Base-by-base conservation (phyloP, 345 rosid species). In the Carallia brachiata region DNA sequence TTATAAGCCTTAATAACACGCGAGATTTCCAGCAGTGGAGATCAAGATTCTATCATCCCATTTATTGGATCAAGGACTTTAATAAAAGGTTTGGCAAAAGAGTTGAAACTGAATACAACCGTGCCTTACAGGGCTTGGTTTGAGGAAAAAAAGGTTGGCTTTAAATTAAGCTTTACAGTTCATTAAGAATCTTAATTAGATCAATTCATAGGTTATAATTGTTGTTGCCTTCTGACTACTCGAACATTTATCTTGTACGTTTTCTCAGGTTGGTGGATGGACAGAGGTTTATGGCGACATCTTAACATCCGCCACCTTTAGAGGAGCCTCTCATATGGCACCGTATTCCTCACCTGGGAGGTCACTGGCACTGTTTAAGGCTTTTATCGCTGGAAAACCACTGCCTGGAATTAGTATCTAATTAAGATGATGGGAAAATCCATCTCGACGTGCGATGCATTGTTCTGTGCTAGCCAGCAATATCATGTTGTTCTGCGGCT, bases 41-140 rank as follows among this genome's bases (percentile, higher is more conserved):
- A 74, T 74, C 72, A 74, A 74, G 78, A 74, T 63, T 40, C 78
- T 4, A 58, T 47, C 0, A 16, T 62, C 56, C 69, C 73, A 74
- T 68, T 68, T 17, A 55, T 17, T 16, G 66, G 73, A 52, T 18
- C 64, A n/a, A 63, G 78, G 44, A n/a, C 10, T 19, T 61, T 68
- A 57, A 27, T 74, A 17, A 47, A 62, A 40, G 63, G 12, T 18
- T 7, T 74, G 50, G 72, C 68, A 4, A 50, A 54, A 6, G 40
- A 57, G 57, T 36, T 63, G 59, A 57, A 31, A 32, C 17, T 74
- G 57, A 61, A 74, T 7, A 37, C 69, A 18, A 68, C 73, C 1
- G 16, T 53, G 0, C 32, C 69, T 30, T 74, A 74, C 50, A 54
- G 44, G 17, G 37, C 69, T 23, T 68, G 77, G 73, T 32, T 68